Base-by-base conservation (phyloP, 352 stramenopile genomes). In the Pythium angustatum region DNA sequence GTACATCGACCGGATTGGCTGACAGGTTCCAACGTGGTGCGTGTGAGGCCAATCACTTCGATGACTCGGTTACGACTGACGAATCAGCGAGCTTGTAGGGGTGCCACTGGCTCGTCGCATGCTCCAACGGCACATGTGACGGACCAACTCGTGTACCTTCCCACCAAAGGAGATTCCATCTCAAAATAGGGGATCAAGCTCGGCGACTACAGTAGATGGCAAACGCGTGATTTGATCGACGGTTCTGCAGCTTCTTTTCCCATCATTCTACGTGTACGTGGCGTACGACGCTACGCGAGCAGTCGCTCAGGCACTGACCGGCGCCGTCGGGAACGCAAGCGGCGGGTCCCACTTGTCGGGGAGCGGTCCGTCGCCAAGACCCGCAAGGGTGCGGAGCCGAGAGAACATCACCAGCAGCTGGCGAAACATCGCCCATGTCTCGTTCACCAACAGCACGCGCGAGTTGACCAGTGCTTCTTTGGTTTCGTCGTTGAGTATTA, bases 401-500 rank as follows among this genome's bases (percentile, higher is more conserved):
- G 79, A 74, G 40, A 89, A 90, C n/a, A 73, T 78, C 0, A 85
- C 71, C 45, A 92, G 69, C 40, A 91, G 73, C 56, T 90, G 83
- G 1, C 81, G 83, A n/a, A 94, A 85, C 30, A 81, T 76, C 44
- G 83, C 89, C 83, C 83, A 91, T 47, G 77, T 83, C 68, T 90
- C 83, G 43, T 88, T 81, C 30, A 90, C 80, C 41, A 79, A 19
- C 22, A 73, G 27, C 5, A 55, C 57, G 57, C 58, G 68, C 9
- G 69, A 48, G 34, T 84, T 69, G 27, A 62, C 24, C 2, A 71
- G 48, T 17, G 51, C 52, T 21, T 71, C 68, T 34, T 50, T 62
- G 1, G 74, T 58, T 17, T 84, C 69, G 19, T 90, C 70, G 21
- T 74, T 68, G 12, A 86, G 57, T 15, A 43, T 17, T 9, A 66